These are phyloP conservation scores for Apostasia shenzhenica DNA, from an alignment of 106 monocot genomes.

Conservation along the genomic window DNA sequence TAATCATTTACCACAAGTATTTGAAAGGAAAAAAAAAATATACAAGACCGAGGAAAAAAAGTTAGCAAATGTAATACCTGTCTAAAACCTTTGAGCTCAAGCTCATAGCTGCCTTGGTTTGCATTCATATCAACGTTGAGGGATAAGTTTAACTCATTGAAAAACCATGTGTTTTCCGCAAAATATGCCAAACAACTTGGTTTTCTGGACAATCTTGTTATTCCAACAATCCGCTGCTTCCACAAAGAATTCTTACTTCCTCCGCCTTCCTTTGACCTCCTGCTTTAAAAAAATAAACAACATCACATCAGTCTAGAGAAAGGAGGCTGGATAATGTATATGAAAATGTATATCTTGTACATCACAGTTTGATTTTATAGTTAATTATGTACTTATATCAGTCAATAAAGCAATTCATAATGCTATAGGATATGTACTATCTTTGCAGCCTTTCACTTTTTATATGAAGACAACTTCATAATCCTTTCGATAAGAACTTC, in stretches of 20 bases:
- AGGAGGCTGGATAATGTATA: not conserved
- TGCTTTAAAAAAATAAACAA: not conserved
- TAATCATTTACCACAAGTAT: no score
- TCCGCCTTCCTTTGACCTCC: slow-evolving; percentile 21
- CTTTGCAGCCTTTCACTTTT: no score
- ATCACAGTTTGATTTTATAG: no score
- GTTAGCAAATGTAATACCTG: slow-evolving; percentile 32
- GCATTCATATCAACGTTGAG: slow-evolving; percentile 19
- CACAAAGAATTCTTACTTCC: slow-evolving; percentile 12
- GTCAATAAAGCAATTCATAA: no score
- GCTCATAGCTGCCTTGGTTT: slow-evolving; percentile 23
- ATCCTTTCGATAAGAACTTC: no score
- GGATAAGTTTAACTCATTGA: slow-evolving; percentile 39
- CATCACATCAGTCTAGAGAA: not conserved
- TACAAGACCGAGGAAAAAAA: not conserved
- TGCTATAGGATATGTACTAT: no score
- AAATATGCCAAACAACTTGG: slow-evolving; percentile 47
- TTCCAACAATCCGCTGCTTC: slow-evolving; percentile 33
- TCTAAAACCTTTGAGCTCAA: slow-evolving; percentile 40
- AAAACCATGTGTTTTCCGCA: slow-evolving; percentile 47
- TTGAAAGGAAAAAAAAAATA: not conserved
- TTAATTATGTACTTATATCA: no score
- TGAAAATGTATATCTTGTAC: not conserved
- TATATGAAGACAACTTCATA: no score
- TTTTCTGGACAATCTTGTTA: slow-evolving; percentile 28